Conservation (phyloP, 176 grass and related monocot species). For the Carex kokanica region DNA sequence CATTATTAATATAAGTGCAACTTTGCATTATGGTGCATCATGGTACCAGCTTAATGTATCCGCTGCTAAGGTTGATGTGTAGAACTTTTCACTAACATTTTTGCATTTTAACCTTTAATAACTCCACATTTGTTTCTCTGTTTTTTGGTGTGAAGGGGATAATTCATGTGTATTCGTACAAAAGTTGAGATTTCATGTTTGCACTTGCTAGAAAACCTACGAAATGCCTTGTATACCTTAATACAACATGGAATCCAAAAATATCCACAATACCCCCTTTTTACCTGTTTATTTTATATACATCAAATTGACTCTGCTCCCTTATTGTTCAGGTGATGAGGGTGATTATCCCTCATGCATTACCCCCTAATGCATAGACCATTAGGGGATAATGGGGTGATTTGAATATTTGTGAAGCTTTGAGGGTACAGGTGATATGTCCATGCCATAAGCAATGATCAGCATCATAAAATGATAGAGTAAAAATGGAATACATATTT, state of each 20-base stretch:
- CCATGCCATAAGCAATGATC: background rate
- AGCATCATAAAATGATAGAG: background rate
- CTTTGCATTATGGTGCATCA: conserved; percentile 67
- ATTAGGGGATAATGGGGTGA: background rate
- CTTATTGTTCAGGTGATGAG: background rate
- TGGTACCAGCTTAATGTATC: conserved; percentile 97
- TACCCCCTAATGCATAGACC: background rate
- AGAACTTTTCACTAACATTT: background rate
- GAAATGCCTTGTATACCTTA: background rate
- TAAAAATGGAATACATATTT: background rate
- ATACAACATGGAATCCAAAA: background rate
- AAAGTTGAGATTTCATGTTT: background rate
- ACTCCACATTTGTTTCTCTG: background rate
- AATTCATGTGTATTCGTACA: background rate
- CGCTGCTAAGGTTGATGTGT: conserved; percentile 64
- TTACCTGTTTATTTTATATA: background rate
- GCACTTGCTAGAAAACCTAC: background rate
- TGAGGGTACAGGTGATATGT: background rate
- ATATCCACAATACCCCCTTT: background rate
- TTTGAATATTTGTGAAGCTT: background rate
- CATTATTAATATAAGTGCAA: conserved; percentile 93
- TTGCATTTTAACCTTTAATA: background rate
- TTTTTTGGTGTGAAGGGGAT: background rate
- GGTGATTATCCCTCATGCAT: no score
- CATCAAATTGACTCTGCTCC: background rate